Evolutionary conservation across 2,329 filamentous ascomycete genomes (phyloP), one percentile per base, ranked within the genome.

Genomic region (Penicillium vulpinum): DNA sequence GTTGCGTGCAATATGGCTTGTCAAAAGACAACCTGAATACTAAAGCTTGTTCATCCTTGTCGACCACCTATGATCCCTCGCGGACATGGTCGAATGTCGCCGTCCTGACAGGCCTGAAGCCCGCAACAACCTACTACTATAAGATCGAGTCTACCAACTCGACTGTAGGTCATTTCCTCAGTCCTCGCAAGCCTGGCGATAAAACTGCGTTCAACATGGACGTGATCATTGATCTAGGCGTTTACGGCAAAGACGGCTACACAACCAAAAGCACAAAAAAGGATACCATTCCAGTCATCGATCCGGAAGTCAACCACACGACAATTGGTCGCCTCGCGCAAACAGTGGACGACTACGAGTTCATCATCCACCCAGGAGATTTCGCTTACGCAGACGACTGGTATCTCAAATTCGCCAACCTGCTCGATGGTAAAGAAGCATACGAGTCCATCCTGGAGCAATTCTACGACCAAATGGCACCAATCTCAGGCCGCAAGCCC

Each of bases 351-450:
- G 77, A 82, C 57, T 85, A 85, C 64, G 83, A 86, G 61, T 71
- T 86, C 3, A 45, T 72, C 50, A 68, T 72, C 35, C 70, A 72
- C 45, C 70, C 69, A 0, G 69, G 70, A 13, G 84, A 86, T 63
- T 75, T 86, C 15, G 83, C 71, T 0, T 87, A 86, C 61, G 83
- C 83, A 1, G 84, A 86, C 57, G 80, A 85, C 67, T 86, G 83
- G 83, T 75, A 74, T 41, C 67, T 79, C 4, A 78, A 73, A 18
- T 55, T 73, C 0, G 71, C 77, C 35, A 84, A 84, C 66, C 58
- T 80, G 1, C 59, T 81, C 6, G 73, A 81, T 29, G 80, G 81
- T 40, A 72, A 74, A 21, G 71, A 82, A 36, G 82, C 81, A n/a
- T 85, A 80, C 66, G 77, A 84, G 58, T 78, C 81, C 21, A 85